A percentile compares a stretch with the other conserved stretches of the same genome.
phyloP scores from a whole-genome alignment of 495 filamentous ascomycete genomes.

The Tuber calosporum region DNA sequence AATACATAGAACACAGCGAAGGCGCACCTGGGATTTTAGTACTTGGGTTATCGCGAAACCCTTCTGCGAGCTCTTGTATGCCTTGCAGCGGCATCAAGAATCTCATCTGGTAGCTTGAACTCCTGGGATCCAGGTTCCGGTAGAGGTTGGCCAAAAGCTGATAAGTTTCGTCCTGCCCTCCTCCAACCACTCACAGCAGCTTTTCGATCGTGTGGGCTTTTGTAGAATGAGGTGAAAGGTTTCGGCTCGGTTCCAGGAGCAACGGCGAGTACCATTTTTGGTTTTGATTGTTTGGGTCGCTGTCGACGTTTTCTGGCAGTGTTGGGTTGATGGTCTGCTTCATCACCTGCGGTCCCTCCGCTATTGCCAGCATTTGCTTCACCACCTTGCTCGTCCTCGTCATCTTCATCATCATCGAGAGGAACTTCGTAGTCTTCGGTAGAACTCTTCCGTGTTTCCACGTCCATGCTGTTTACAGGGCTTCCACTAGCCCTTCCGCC shows the following conservation, averaged over 20 bases:
- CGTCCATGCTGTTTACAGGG: slow-evolving; percentile 35
- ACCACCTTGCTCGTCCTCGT: slow-evolving; percentile 12
- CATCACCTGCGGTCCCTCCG: slow-evolving; percentile 26
- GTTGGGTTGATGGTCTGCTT: slow-evolving; percentile 26
- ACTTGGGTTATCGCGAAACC: slow-evolving; percentile 39
- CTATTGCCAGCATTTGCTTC: slow-evolving; percentile 26
- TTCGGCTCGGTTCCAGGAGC: slow-evolving; percentile 45
- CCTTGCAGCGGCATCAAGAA: slow-evolving; percentile 60
- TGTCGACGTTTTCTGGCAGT: slow-evolving; percentile 25
- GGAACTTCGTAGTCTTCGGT: slow-evolving; percentile 13
- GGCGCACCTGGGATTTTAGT: not conserved
- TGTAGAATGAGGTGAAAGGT: slow-evolving; percentile 80
- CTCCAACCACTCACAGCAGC: slow-evolving; percentile 49
- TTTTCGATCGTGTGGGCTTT: slow-evolving; percentile 66
- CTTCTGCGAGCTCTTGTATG: slow-evolving; percentile 58
- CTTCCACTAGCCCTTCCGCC: slow-evolving; percentile 25
- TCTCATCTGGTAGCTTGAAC: slow-evolving; percentile 67
- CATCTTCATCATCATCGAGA: slow-evolving; percentile 18
- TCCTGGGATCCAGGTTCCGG: slow-evolving; percentile 63
- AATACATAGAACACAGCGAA: not conserved
- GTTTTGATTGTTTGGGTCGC: slow-evolving; percentile 20
- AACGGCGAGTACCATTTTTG: slow-evolving; percentile 13
- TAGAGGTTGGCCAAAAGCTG: slow-evolving; percentile 74
- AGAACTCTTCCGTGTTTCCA: slow-evolving; percentile 22
- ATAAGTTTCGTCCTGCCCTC: slow-evolving; percentile 36